Conservation (phyloP, 2,329 filamentous ascomycete species). For the Venturiaceae sp. region DNA sequence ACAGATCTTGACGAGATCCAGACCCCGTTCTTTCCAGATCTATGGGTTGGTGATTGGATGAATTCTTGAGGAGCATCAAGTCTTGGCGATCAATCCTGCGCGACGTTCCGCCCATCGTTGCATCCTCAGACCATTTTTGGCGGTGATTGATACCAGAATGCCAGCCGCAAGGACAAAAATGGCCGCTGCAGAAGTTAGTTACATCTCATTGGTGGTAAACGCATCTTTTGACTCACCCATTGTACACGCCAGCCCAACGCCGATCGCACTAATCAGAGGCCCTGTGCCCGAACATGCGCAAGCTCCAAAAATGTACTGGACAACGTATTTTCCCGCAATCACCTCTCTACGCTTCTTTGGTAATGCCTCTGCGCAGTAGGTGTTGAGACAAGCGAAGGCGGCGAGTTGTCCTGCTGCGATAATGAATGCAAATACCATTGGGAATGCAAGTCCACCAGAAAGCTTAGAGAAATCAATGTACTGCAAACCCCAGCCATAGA, state of each 20-base stretch:
- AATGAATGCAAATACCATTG: slow-evolving; percentile 23
- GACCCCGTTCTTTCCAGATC: background rate
- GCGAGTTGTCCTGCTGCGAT: slow-evolving; percentile 26
- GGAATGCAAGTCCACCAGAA: slow-evolving; percentile 24
- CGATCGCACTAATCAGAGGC: slow-evolving; percentile 20
- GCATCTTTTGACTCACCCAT: slow-evolving; percentile 8
- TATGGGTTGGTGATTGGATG: background rate
- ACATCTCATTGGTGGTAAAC: no score
- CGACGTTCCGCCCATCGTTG: slow-evolving; percentile 11
- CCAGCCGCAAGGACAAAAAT: slow-evolving; percentile 11
- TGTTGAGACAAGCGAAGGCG: slow-evolving; percentile 30
- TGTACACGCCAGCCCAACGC: slow-evolving; percentile 15
- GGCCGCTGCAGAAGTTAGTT: background rate
- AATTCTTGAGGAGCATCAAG: background rate
- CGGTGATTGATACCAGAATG: slow-evolving; percentile 10
- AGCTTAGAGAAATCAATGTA: slow-evolving; percentile 8
- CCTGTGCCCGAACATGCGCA: slow-evolving; percentile 16
- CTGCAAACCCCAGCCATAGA: slow-evolving; percentile 29
- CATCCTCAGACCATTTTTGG: slow-evolving; percentile 11
- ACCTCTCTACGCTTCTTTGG: slow-evolving; percentile 16
- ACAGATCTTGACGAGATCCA: background rate
- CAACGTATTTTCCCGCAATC: slow-evolving; percentile 22
- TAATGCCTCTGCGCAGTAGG: slow-evolving; percentile 25
- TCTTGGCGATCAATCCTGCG: background rate
- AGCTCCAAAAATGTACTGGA: slow-evolving; percentile 21